Conservation (phyloP, 495 filamentous ascomycete species). For the Talaromyces adpressus region DNA sequence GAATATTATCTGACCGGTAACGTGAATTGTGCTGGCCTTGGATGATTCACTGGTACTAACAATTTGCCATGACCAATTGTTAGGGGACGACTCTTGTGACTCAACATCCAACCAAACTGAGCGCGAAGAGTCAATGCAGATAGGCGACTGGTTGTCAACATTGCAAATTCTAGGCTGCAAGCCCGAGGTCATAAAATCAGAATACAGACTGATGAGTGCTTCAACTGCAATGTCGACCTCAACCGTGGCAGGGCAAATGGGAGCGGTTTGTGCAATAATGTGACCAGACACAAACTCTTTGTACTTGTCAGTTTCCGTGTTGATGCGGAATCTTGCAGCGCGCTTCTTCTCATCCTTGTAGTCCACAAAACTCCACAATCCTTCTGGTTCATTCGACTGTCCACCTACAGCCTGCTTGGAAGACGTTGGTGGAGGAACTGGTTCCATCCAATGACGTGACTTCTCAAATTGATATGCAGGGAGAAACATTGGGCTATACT, state of each 20-base stretch:
- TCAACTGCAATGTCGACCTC: conserved; percentile 43
- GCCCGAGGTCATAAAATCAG: conserved; percentile 15
- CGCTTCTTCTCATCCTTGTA: conserved; percentile 31
- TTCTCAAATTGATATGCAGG: conserved; percentile 52
- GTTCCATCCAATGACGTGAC: conserved; percentile 32
- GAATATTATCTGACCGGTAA: conserved; percentile 24
- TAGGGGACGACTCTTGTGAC: conserved; percentile 10
- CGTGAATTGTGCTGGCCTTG: conserved; percentile 15
- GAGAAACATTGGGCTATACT: conserved; percentile 30
- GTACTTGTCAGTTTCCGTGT: conserved; percentile 34
- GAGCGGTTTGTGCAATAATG: conserved; percentile 37
- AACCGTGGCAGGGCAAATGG: conserved; percentile 40
- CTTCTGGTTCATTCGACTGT: conserved; percentile 16
- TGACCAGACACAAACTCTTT: conserved; percentile 32
- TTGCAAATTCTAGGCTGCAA: conserved; percentile 28
- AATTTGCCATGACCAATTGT: conserved; percentile 20
- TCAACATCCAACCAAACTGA: conserved; percentile 30
- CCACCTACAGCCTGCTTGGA: not conserved
- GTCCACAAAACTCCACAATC: conserved; percentile 32
- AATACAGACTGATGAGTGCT: conserved; percentile 31
- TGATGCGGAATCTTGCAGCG: conserved; percentile 38
- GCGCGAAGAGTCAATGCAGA: conserved; percentile 31
- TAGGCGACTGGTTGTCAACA: conserved; percentile 32
- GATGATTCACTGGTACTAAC: conserved; percentile 8
- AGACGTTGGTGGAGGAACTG: conserved; percentile 18